Evolutionary conservation across 2,329 filamentous ascomycete genomes (phyloP), one percentile per base, ranked within the genome.

Genomic region (Didymella pomorum): DNA sequence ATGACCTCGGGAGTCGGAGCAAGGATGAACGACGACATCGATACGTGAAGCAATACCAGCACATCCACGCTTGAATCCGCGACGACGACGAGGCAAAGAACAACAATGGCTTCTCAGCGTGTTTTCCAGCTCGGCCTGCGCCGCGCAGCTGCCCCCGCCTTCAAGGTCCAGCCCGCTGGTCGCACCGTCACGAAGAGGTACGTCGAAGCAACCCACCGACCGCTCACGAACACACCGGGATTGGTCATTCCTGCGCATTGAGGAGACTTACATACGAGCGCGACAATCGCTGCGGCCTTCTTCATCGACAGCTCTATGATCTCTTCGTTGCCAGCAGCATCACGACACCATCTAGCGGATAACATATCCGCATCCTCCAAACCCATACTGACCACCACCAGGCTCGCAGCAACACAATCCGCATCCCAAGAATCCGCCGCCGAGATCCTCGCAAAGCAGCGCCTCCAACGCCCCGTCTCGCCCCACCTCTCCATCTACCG

Each of bases 401-500:
- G 77, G 67, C 71, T 80, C 70, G 81, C 85, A 70, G 80, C 86
- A 39, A 88, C 87, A 55, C 78, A 86, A 69, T 84, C 84, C 73
- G 69, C 89, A 70, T 81, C 84, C 61, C 77, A 80, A 52, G 68
- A 78, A 52, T 82, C 89, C 61, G 85, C 79, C 64, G 71, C 85
- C 65, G 75, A 84, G 67, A 86, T 96, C 79, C 91, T 97, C 75
- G 88, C 86, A 71, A 82, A 87, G 73, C 93, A 97, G 83, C 93
- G 93, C 71, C 84, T 89, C 55, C 80, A 84, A 73, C 93, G 93
- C 51, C 93, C 93, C 75, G 84, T 97, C 70, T 85, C 92, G 44
- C 93, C 93, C 54, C 93, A 97, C 76, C 86, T 97, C 63, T 77
- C 81, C 73, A 93, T 96, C 85, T 97, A 97, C 87, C 85, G 87